phyloP scores from a whole-genome alignment of 2,329 filamentous ascomycete species.

The Phoma sp. region DNA sequence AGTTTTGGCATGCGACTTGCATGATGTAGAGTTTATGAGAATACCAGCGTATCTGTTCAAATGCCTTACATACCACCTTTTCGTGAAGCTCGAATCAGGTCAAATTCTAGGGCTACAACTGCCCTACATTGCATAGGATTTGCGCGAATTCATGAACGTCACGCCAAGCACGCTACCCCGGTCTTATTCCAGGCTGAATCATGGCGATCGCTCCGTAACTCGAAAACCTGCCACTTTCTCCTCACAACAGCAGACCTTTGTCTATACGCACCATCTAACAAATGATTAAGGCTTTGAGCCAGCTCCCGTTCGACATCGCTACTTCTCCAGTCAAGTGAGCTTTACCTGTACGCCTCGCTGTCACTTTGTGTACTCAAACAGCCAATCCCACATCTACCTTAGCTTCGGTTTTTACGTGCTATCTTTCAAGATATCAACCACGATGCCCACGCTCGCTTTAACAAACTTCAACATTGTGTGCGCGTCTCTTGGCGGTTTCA shows the following conservation, averaged over 20 bases:
- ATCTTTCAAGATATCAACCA: neutral
- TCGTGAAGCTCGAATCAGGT: neutral
- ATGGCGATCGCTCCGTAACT: neutral
- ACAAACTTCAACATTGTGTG: slow-evolving; percentile 86
- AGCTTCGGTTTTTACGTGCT: neutral
- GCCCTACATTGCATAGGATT: neutral
- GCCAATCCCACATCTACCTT: neutral
- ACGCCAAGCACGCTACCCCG: slow-evolving; percentile 10
- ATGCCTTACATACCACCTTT: too few relatives aligned
- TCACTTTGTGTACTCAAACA: neutral
- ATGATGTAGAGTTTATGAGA: slow-evolving; percentile 32
- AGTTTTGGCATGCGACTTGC: slow-evolving; percentile 24
- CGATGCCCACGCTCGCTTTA: slow-evolving; percentile 67
- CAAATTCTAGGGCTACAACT: neutral
- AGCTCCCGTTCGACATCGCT: slow-evolving; percentile 4
- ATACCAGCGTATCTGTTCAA: slow-evolving; percentile 28
- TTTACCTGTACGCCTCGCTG: too few relatives aligned
- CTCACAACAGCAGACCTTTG: neutral
- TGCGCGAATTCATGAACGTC: slow-evolving; percentile 3
- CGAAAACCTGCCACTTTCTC: neutral
- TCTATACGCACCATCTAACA: neutral
- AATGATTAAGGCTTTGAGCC: slow-evolving; percentile 2
- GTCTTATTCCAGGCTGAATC: neutral
- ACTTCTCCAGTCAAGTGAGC: slow-evolving; percentile 11
- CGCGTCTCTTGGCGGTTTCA: slow-evolving; percentile 81